Evolutionary conservation across 2,329 filamentous ascomycete genomes (phyloP).

Genomic region (Trichoderma polysporum): DNA sequence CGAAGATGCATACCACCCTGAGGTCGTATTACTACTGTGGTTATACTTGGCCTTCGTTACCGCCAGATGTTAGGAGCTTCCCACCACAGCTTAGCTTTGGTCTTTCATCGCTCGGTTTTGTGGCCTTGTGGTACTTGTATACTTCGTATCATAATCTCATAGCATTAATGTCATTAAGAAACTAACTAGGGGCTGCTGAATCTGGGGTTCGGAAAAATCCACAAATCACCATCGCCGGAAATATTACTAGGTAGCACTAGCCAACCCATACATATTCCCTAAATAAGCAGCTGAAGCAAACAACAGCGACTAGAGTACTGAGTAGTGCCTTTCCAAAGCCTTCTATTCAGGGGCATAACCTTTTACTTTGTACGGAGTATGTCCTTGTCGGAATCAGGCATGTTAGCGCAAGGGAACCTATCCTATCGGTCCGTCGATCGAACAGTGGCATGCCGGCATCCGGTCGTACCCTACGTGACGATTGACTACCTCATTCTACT

Average conservation of each 20-base stretch:
- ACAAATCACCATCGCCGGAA: neutral
- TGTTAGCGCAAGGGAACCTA: neutral
- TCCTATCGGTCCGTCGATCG: slow-evolving; percentile 14
- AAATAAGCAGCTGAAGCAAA: slow-evolving; percentile 14
- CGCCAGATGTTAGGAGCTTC: neutral
- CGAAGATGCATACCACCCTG: neutral
- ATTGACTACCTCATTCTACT: neutral
- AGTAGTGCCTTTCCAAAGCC: neutral
- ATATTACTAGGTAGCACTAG: neutral
- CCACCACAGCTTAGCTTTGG: neutral
- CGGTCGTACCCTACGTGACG: neutral
- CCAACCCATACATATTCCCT: neutral
- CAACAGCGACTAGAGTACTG: neutral
- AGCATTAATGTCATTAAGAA: neutral
- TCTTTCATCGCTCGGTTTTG: neutral
- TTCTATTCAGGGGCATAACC: neutral
- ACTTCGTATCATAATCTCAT: too few species aligned
- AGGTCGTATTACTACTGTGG: neutral
- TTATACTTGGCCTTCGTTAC: neutral
- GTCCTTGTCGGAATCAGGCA: neutral
- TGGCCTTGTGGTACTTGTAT: too few species aligned
- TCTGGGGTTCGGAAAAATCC: slow-evolving; percentile 8
- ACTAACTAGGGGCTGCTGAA: slow-evolving; percentile 6
- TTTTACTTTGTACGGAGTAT: neutral
- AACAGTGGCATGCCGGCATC: neutral